phyloP scores from a whole-genome alignment of 352 stramenopile genomes.

The Globisporangium cederbergense region DNA sequence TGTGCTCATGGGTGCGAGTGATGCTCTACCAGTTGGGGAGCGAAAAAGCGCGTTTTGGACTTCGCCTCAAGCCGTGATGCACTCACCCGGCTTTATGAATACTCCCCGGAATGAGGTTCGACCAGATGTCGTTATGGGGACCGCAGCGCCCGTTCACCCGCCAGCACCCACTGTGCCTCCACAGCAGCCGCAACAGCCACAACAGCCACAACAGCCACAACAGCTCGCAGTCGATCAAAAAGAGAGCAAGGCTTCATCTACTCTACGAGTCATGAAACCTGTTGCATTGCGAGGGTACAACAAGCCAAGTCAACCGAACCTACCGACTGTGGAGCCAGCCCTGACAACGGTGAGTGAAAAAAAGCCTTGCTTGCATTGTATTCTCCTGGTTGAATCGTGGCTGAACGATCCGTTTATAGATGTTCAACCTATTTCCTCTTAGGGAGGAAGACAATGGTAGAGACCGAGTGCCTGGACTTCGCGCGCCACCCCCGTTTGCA shows the following conservation, averaged over 20 bases:
- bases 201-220: too few relatives aligned
- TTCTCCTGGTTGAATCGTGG: background rate
- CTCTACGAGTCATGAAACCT: slow-evolving; percentile 11
- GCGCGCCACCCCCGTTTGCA: background rate
- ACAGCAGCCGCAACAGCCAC: background rate
- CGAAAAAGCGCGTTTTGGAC: background rate
- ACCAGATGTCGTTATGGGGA: background rate
- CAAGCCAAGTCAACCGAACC: background rate
- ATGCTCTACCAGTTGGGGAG: background rate
- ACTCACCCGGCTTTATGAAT: background rate
- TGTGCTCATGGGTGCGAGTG: background rate
- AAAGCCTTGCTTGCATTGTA: background rate
- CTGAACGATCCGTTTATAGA: background rate
- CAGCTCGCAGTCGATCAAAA: slow-evolving; percentile 7
- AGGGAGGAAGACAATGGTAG: background rate
- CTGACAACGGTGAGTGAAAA: slow-evolving; percentile 6
- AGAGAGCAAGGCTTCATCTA: background rate
- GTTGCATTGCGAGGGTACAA: slow-evolving; percentile 12
- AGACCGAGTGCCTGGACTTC: background rate
- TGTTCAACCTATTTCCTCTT: background rate
- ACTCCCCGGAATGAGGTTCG: background rate
- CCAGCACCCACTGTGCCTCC: background rate
- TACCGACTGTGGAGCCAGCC: background rate
- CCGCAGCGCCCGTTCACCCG: background rate
- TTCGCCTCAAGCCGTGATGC: background rate